Evolutionary conservation across 306 rosid species (phyloP), one percentile per base, ranked within the genome.

Genomic region (Heteromeles arbutifolia): DNA sequence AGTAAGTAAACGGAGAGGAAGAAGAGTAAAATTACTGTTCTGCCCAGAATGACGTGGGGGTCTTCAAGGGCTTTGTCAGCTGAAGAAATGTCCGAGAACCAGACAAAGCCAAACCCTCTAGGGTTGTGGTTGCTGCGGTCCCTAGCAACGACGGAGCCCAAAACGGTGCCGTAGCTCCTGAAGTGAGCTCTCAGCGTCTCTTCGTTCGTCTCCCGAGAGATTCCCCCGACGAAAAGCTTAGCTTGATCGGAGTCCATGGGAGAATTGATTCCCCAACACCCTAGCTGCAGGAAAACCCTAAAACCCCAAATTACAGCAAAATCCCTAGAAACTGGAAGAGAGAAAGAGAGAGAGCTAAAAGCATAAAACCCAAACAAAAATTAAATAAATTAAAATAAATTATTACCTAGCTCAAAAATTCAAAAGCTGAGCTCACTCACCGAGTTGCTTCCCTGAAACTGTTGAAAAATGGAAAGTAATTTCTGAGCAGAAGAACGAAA

Each of bases 71-170:
- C 96, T 83, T 75, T 80, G 41, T 85, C 86, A 26, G 87, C 87
- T 1, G 93, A 82, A 44, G 88, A 67, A 3, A 82, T 57, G 25
- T 90, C 91, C 14, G 87, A 84, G 84, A 90, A 90, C 41, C 87
- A 80, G 28, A 90, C 90, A 80, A 90, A 92, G 52, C 97, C 97
- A 61, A 92, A 92, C n/a, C 96, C 97, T 80, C 97, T 80, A 74
- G 96, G 84, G 82, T 31, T 72, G 54, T 56, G 81, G n/a, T 90
- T 87, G 69, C 1, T 24, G 37, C 85, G 90, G 84, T 90, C 90
- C 13, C 82, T 19, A 13, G 87, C 80, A 57, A 90, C 69, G 6
- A 80, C 69, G 37, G 87, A 90, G 69, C 86, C 83, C 81, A 74
- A 59, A 78, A 92, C 90, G 50, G 65, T 25, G 41, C 92, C 90